phyloP scores from a whole-genome alignment of 495 filamentous ascomycete genomes.

The Rostrohypoxylon terebratum region DNA sequence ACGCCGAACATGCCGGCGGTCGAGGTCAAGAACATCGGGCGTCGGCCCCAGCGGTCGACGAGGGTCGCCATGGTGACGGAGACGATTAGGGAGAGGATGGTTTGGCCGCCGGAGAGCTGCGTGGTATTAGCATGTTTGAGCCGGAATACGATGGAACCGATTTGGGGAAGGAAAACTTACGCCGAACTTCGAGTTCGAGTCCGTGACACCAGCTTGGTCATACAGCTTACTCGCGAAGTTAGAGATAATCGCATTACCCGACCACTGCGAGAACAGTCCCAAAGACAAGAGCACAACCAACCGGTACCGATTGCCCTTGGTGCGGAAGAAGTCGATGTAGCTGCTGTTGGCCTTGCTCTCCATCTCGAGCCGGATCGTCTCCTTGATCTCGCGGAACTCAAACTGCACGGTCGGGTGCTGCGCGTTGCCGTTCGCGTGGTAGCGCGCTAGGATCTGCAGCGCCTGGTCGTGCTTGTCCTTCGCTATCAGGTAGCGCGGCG shows the following conservation, averaged over 20 bases:
- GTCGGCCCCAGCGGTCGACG: conserved; percentile 71
- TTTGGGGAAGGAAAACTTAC: conserved; percentile 43
- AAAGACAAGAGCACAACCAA: conserved; percentile 67
- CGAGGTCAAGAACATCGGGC: conserved; percentile 67
- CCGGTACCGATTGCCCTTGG: conserved; percentile 76
- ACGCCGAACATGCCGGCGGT: conserved; percentile 70
- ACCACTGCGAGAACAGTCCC: conserved; percentile 76
- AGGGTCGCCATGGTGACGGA: conserved; percentile 66
- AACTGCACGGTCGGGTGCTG: conserved; percentile 69
- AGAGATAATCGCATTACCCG: conserved; percentile 73
- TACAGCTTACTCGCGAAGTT: conserved; percentile 73
- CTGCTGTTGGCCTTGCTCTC: conserved; percentile 58
- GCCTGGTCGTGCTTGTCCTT: conserved; percentile 74
- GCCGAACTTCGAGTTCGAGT: conserved; percentile 62
- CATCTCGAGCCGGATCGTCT: conserved; percentile 66
- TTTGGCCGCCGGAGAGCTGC: conserved; percentile 64
- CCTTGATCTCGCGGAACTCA: conserved; percentile 70
- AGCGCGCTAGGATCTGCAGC: conserved; percentile 65
- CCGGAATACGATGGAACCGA: not conserved
- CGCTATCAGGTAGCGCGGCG: conserved; percentile 72
- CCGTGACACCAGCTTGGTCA: conserved; percentile 65
- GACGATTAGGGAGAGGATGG: conserved; percentile 64
- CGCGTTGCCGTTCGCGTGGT: conserved; percentile 68
- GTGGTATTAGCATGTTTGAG: conserved; percentile 6
- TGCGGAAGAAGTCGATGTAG: conserved; percentile 71